A percentile compares a stretch with the other conserved stretches of the same genome.
phyloP scores from a whole-genome alignment of 306 rosid species.

The Lupinus albus region DNA sequence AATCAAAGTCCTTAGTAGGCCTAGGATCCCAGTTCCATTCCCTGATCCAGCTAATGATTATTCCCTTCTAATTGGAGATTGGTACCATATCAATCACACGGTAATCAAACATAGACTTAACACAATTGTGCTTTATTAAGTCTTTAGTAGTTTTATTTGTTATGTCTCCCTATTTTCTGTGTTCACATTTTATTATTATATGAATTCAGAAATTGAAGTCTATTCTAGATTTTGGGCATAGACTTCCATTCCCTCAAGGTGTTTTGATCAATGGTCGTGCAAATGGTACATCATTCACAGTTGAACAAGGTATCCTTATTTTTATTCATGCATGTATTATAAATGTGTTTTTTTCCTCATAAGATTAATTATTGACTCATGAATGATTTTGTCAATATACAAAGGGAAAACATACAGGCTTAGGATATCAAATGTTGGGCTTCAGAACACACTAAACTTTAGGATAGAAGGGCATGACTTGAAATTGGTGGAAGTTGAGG shows the following conservation, averaged over 20 bases:
- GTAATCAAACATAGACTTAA: constrained; percentile 37
- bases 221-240: constrained; percentile 70
- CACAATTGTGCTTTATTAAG: neutral
- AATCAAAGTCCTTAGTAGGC: constrained; percentile 81
- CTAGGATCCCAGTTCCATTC: constrained; percentile 88
- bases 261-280: constrained; percentile 82
- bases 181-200: neutral
- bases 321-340: too few relatives aligned
- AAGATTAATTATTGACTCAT: neutral
- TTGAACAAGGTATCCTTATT: constrained; percentile 63
- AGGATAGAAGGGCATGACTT: constrained; percentile 75
- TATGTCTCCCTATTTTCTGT: neutral
- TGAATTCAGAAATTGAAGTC: constrained; percentile 58
- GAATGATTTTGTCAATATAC: neutral
- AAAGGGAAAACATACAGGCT: constrained; percentile 91
- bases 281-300: constrained; percentile 57
- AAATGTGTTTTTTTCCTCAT: neutral
- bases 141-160: neutral
- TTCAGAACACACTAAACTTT: constrained; percentile 75
- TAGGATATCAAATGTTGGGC: constrained; percentile 88
- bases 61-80: constrained; percentile 83
- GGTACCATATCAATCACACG: constrained; percentile 70
- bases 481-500: constrained; percentile 90
- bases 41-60: constrained; percentile 77
- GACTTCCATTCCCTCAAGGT: constrained; percentile 71